Base-by-base conservation (phyloP, 2,329 filamentous ascomycete species). In the Penicillium sp. region DNA sequence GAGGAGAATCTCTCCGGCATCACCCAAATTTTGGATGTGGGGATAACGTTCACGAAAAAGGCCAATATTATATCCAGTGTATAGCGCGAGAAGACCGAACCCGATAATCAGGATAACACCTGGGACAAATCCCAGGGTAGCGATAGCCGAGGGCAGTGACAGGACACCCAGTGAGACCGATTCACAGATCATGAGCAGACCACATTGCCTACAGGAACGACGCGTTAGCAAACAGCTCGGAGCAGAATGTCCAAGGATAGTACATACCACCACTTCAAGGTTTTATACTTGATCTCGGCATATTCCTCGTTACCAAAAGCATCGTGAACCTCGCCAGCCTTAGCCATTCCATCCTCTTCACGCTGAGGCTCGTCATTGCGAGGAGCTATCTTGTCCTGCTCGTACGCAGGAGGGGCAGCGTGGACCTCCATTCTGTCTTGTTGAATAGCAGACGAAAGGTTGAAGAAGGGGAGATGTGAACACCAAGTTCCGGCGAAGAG, bases 1-100 rank as follows among this genome's bases (percentile, higher is more conserved):
- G 60, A 81, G 76, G 48, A 90, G 78, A 55, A 89, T 77, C 44
- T 80, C 75, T 1, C 86, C 87, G 9, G 85, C 87, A 63, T 91
- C 88, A 22, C 85, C 84, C 60, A 89, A 87, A 67, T 85, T 86
- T 48, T 83, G 80, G 40, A 89, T 80, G 31, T 83, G 73, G 2
- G 86, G 86, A 63, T 83, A 79, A 16, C 71, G 71, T 43, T 81
- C 67, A 56, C 82, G 83, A 72, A 86, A 84, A 59, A 83, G 78
- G 32, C 81, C 84, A 38, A 87, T 80, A 8, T 86, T 78, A 62
- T 81, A 84, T 43, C 83, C 83, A 3, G 83, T 84, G 66, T 85
- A 86, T 8, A 79, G 81, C 10, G 83, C 78, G 10, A 86, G 69
- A 38, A 83, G 53, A 42, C 84, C 83, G 8, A 86, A 71, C 14